Evolutionary conservation across 2,329 filamentous ascomycete genomes (phyloP).

Genomic region (Penicillium paneum): DNA sequence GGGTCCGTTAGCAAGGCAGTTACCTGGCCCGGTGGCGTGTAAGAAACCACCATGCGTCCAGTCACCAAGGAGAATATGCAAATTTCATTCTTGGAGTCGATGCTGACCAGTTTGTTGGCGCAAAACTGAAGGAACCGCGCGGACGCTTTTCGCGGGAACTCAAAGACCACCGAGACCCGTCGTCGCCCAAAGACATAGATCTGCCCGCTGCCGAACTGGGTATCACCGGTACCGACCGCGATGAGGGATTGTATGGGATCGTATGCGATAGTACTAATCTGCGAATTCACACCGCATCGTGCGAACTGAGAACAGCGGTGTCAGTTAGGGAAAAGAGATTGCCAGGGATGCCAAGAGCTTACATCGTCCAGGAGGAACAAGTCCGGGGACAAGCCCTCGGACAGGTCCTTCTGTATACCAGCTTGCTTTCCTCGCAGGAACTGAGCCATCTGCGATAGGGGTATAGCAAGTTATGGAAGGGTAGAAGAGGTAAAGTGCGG

Average conservation of each 20-base stretch:
- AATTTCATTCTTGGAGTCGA: conserved; percentile 84
- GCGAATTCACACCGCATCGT: conserved; percentile 77
- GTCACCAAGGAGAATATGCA: conserved; percentile 76
- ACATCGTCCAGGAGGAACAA: conserved; percentile 81
- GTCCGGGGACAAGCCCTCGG: conserved; percentile 71
- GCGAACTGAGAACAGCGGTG: conserved; percentile 49
- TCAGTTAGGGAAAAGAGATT: conserved; percentile 21
- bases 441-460: conserved; percentile 63
- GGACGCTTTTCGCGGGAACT: conserved; percentile 68
- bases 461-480: conserved; percentile 7
- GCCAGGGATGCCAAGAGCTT: conserved; percentile 35
- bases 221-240: conserved; percentile 85
- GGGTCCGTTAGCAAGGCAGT: conserved; percentile 76
- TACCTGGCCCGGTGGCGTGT: conserved; percentile 74
- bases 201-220: conserved; percentile 77
- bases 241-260: conserved; percentile 92
- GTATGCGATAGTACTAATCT: conserved; percentile 76
- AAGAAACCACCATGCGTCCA: conserved; percentile 63
- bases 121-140: conserved; percentile 79
- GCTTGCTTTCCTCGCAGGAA: conserved; percentile 91
- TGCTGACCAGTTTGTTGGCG: conserved; percentile 76
- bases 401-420: conserved; percentile 88
- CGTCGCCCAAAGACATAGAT: conserved; percentile 85
- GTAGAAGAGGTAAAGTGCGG: conserved; percentile 12
- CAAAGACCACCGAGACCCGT: conserved; percentile 72